Evolutionary conservation across 495 filamentous ascomycete species (phyloP).

Genomic region (Tuber microsphaerosporum): DNA sequence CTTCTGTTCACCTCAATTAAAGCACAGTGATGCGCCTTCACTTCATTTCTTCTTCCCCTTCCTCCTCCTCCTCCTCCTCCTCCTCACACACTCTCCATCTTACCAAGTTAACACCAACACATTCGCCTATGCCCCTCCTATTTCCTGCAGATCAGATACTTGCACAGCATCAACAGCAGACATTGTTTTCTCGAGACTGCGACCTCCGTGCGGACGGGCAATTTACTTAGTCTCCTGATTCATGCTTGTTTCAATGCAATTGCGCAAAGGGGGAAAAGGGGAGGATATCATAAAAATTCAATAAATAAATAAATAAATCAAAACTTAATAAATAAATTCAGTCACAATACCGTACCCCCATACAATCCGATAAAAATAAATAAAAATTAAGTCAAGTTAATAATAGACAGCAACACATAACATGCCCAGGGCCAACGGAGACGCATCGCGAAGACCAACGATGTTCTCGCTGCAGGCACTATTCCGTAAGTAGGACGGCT

Average conservation of each 20-base stretch:
- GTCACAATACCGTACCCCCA: not conserved
- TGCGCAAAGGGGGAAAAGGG: conserved; percentile 34
- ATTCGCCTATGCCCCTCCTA: not conserved
- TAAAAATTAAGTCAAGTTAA: not conserved
- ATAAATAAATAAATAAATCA: conserved; percentile 38
- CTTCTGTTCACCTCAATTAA: not conserved
- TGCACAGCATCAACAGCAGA: not conserved
- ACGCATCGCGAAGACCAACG: conserved; percentile 39
- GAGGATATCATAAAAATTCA: conserved; percentile 19
- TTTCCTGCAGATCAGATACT: not conserved
- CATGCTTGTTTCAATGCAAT: conserved; percentile 32
- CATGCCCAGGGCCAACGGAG: conserved; percentile 22
- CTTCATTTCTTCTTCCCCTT: not conserved
- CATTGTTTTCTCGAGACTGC: not conserved
- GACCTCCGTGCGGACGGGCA: conserved; percentile 2
- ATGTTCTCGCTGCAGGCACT: conserved; percentile 37
- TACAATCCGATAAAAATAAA: not conserved
- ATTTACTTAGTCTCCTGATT: conserved; percentile 26
- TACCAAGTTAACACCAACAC: not conserved
- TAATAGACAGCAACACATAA: conserved; percentile 3
- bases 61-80: not conserved
- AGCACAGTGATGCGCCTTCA: not conserved
- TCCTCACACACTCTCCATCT: not conserved
- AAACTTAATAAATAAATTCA: conserved; percentile 31
- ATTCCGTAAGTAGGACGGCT: conserved; percentile 39